These are phyloP conservation scores for Eimeria maxima DNA, from an alignment of 169 alveolate species.

Conservation along the genomic window DNA sequence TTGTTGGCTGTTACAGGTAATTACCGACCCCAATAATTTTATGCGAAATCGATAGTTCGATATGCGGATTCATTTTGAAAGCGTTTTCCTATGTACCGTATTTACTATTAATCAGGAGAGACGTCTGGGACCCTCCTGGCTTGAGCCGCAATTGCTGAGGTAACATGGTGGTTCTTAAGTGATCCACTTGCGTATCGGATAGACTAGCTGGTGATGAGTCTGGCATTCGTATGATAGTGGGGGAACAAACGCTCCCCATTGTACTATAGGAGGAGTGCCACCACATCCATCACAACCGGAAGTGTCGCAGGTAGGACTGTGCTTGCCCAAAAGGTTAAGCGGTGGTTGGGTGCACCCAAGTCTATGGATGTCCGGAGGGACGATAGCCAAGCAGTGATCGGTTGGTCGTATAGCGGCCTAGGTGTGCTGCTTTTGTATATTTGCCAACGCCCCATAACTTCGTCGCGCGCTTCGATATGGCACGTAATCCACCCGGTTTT, in stretches of 20 bases:
- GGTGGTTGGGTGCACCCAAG: background rate
- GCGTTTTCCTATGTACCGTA: background rate
- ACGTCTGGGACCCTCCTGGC: background rate
- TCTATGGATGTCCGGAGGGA: background rate
- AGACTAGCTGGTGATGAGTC: background rate
- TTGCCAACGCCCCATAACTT: background rate
- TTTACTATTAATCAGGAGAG: background rate
- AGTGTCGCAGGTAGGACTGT: background rate
- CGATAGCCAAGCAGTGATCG: background rate
- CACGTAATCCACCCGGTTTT: background rate
- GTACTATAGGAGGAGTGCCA: background rate
- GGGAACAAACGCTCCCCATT: background rate
- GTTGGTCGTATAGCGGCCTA: background rate
- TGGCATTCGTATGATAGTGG: background rate
- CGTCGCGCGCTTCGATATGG: background rate
- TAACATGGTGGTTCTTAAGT: background rate
- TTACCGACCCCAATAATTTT: background rate
- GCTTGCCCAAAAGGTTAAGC: background rate
- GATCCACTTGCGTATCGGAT: background rate
- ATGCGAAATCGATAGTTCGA: background rate
- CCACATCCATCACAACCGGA: background rate
- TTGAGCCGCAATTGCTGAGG: background rate
- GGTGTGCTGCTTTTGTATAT: background rate
- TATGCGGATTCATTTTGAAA: background rate
- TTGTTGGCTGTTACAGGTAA: background rate